These are phyloP conservation scores for Coemansia sp. DNA, from an alignment of 192 early-diverging fungal species.

Conservation along the genomic window DNA sequence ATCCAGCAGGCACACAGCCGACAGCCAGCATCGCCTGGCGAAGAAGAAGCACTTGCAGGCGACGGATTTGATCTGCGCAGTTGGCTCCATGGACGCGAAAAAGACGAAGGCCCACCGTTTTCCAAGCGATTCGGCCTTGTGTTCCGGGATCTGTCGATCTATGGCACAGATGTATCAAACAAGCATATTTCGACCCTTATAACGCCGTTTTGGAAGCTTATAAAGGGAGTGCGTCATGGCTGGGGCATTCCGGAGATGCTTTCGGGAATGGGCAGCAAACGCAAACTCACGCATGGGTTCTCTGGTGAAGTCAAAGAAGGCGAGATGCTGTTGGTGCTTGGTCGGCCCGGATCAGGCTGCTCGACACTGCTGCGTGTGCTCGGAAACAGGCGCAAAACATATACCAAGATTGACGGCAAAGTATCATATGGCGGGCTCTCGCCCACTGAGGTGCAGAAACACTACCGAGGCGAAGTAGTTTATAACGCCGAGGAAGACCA, in stretches of 20 bases:
- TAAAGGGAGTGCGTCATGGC: constrained; percentile 18
- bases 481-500: constrained; percentile 62
- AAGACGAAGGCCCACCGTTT: constrained; percentile 25
- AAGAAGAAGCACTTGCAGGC: constrained; percentile 7
- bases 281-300: constrained; percentile 59
- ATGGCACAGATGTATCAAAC: constrained; percentile 35
- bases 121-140: constrained; percentile 47
- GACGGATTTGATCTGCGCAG: constrained; percentile 14
- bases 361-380: constrained; percentile 63
- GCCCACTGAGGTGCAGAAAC: constrained; percentile 54
- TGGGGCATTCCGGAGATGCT: constrained; percentile 25
- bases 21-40: constrained; percentile 9
- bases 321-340: constrained; percentile 68
- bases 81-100: constrained; percentile 24
- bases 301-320: constrained; percentile 70
- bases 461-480: constrained; percentile 62
- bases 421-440: constrained; percentile 67
- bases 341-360: constrained; percentile 66
- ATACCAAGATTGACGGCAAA: constrained; percentile 56
- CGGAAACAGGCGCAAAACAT: constrained; percentile 60
- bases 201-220: constrained; percentile 38
- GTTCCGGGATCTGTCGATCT: constrained; percentile 37
- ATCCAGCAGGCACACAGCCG: constrained; percentile 32
- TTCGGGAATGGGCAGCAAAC: constrained; percentile 7
- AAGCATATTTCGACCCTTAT: constrained; percentile 42